Conservation (phyloP, 371 early-diverging fungal genomes). For the Mortierella sp. region DNA sequence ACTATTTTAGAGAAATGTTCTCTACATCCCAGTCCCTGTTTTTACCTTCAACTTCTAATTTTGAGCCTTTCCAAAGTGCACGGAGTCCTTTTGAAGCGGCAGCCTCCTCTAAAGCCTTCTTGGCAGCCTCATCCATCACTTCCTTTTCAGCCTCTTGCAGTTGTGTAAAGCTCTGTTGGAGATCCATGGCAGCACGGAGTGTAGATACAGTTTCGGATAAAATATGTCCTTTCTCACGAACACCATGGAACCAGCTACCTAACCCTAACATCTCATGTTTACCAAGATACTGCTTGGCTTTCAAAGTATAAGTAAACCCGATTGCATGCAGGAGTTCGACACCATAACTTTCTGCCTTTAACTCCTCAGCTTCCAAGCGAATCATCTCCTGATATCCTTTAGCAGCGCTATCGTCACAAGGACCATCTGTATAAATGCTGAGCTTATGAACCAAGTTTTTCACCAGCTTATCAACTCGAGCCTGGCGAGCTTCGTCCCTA, state of each 20-base stretch:
- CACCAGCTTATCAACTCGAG: slow-evolving; percentile 79
- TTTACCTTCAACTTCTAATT: slow-evolving; percentile 89
- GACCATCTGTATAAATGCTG: slow-evolving; percentile 78
- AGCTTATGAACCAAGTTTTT: slow-evolving; percentile 83
- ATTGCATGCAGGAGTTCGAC: slow-evolving; percentile 92
- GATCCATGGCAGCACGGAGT: slow-evolving; percentile 88
- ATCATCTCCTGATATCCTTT: slow-evolving; percentile 78
- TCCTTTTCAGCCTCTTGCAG: slow-evolving; percentile 91
- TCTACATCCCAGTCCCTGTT: background rate
- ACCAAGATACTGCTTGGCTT: slow-evolving; percentile 86
- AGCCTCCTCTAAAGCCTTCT: slow-evolving; percentile 74
- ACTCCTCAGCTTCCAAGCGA: slow-evolving; percentile 85
- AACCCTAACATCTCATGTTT: slow-evolving; percentile 79
- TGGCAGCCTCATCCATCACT: slow-evolving; percentile 72
- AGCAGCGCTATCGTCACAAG: slow-evolving; percentile 62
- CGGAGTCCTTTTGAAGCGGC: slow-evolving; percentile 86
- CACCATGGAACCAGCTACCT: slow-evolving; percentile 74
- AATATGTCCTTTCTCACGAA: slow-evolving; percentile 86
- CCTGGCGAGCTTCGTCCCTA: slow-evolving; percentile 72
- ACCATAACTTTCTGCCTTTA: slow-evolving; percentile 92
- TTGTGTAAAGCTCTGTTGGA: slow-evolving; percentile 89
- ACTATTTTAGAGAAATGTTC: no score
- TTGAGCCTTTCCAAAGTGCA: slow-evolving; percentile 94
- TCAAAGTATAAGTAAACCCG: slow-evolving; percentile 89
- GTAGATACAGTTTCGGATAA: slow-evolving; percentile 92